These are phyloP conservation scores for Xanthoparmelia taractica DNA, from an alignment of 495 filamentous ascomycete species.

Conservation along the genomic window DNA sequence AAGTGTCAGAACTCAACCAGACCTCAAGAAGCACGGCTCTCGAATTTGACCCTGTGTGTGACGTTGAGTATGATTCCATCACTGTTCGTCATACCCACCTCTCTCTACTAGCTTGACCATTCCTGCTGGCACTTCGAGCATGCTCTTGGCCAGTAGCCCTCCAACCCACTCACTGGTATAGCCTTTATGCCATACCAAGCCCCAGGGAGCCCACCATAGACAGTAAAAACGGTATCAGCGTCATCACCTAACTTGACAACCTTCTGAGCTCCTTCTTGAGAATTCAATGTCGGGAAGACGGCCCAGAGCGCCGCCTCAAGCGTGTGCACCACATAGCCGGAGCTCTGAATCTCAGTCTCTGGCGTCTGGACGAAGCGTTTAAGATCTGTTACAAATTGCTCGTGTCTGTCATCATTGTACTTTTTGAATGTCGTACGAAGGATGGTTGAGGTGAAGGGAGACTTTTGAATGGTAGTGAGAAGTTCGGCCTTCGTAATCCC, in stretches of 20 bases:
- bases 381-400: constrained; percentile 2
- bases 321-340: constrained; percentile 42
- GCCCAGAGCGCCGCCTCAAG: constrained; percentile 42
- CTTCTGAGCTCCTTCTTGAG: constrained; percentile 37
- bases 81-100: background rate
- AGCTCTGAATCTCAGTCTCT: constrained; percentile 28
- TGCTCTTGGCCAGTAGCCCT: constrained; percentile 27
- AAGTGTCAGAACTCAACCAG: background rate
- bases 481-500: constrained; percentile 2
- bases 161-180: constrained; percentile 32
- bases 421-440: background rate
- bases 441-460: background rate
- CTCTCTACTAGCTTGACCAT: constrained; percentile 4
- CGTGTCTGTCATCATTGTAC: constrained; percentile 12
- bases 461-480: background rate
- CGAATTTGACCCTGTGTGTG: background rate
- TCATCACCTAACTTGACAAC: constrained; percentile 44
- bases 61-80: background rate
- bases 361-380: constrained; percentile 23
- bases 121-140: constrained; percentile 16
- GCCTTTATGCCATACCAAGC: constrained; percentile 38
- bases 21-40: background rate
- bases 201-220: constrained; percentile 44
- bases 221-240: constrained; percentile 45
- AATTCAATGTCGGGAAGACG: constrained; percentile 37